Evolutionary conservation across 2,329 filamentous ascomycete genomes (phyloP), one percentile per base, ranked within the genome.

Genomic region (Blastomyces silverae): DNA sequence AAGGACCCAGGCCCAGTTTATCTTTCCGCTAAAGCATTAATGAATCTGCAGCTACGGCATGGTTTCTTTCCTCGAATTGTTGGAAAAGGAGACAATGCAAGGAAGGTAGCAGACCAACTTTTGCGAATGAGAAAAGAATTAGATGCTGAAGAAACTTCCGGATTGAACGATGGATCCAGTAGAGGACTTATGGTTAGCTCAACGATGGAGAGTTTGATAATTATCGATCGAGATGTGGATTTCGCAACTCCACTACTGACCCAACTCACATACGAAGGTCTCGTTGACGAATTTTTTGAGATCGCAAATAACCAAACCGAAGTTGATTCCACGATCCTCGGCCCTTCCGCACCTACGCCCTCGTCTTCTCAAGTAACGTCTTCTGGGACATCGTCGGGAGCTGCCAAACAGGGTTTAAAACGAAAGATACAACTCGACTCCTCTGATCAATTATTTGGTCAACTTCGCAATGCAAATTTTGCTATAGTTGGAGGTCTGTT

Each of bases 211-310:
- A 96, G 89, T 73, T 81, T 97, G 66, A 92, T 99, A 71, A 89
- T 99, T 66, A 92, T 99, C 64, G 94, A 99, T 76, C 89, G 94
- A 61, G 92, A 97, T 74, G 89, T 96, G 64, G 94, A 99, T 75
- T 92, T 94, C 72, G 91, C 93, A 20, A 97, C 94, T 0, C 89
- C 90, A 0, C 83, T 99, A 20, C 87, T 99, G 63, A 97, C 93
- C 0, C 94, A 99, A 75, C 81, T 99, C 67, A 99, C 94, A 1
- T 99, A 99, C 72, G 93, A 99, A 78, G 94, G 94, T 3, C 82
- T 99, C 34, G 89, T 99, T 63, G 95, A 99, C 73, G 94, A 99
- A 75, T 84, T 94, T 20, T 95, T 96, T 73, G 88, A 89, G 42
- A 96, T 99, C 67, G 86, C 90, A 69, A 89, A 97, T 73, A 97